Conservation (phyloP, 805 yeast species). For the Kluyveromyces starmeri region DNA sequence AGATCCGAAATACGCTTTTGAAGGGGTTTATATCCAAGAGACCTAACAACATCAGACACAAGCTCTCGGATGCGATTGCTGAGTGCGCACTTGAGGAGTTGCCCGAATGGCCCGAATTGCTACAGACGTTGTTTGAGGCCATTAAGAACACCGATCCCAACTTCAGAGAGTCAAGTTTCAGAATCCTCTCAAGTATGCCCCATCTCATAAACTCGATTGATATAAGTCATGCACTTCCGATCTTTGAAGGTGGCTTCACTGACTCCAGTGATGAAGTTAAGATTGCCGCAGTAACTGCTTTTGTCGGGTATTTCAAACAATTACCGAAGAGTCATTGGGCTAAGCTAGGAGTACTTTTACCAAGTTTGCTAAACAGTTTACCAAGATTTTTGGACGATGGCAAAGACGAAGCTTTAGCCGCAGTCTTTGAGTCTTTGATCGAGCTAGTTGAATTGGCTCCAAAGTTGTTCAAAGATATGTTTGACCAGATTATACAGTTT, state of each 20-base stretch:
- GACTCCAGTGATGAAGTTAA: conserved; percentile 77
- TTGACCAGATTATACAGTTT: conserved; percentile 78
- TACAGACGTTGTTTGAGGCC: conserved; percentile 68
- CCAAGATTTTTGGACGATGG: conserved; percentile 76
- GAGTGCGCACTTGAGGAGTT: conserved; percentile 73
- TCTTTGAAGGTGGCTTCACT: conserved; percentile 73
- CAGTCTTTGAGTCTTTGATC: conserved; percentile 81
- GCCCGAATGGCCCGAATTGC: conserved; percentile 65
- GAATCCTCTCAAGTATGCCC: conserved; percentile 82
- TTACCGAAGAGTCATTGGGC: conserved; percentile 77
- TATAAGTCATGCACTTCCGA: conserved; percentile 47
- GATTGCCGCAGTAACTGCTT: conserved; percentile 86
- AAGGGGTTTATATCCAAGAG: conserved; percentile 66
- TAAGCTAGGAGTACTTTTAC: conserved; percentile 66
- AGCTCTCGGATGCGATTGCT: conserved; percentile 87
- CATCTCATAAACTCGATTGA: conserved; percentile 57
- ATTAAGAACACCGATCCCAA: conserved; percentile 46
- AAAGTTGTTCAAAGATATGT: conserved; percentile 86
- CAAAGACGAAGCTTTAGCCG: conserved; percentile 71
- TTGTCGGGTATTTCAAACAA: conserved; percentile 78
- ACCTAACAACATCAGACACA: conserved; percentile 76
- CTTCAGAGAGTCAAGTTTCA: conserved; percentile 82
- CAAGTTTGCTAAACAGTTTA: conserved; percentile 74
- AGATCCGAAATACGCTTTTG: conserved; percentile 57
- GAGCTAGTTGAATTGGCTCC: conserved; percentile 93